These are phyloP conservation scores for Pisolithus microcarpus DNA, from an alignment of 768 basidiomycete genomes.

Conservation along the genomic window DNA sequence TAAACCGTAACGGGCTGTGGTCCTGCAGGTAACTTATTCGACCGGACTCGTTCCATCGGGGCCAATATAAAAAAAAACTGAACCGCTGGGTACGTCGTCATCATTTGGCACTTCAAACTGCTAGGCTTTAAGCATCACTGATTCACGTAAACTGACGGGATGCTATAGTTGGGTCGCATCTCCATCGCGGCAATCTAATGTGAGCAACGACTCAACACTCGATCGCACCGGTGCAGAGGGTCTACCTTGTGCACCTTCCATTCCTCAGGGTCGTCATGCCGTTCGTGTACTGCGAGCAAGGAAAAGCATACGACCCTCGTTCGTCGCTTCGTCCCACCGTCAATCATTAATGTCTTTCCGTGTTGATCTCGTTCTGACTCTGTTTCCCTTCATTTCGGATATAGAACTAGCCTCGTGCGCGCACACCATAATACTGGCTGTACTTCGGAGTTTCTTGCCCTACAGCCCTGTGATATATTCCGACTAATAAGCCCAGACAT, in stretches of 20 bases:
- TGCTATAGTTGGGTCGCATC: constrained; percentile 5
- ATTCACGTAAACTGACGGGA: constrained; percentile 12
- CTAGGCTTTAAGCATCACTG: neutral
- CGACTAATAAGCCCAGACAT: constrained; percentile 23
- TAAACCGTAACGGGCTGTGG: constrained; percentile 12
- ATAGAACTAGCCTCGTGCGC: constrained; percentile 31
- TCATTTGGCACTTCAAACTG: no score
- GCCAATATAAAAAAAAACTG: constrained; percentile 13
- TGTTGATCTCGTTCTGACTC: constrained; percentile 29
- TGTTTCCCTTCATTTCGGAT: constrained; percentile 28
- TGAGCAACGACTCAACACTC: constrained; percentile 11
- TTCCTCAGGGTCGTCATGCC: constrained; percentile 11
- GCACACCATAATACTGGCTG: constrained; percentile 24
- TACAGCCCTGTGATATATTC: constrained; percentile 22
- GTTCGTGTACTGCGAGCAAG: constrained; percentile 21
- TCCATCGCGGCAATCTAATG: constrained; percentile 12
- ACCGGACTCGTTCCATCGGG: constrained; percentile 11
- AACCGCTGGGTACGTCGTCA: no score
- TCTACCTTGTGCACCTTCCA: neutral
- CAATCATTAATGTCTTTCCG: constrained; percentile 28
- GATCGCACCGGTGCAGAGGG: neutral
- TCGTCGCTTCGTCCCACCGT: constrained; percentile 23
- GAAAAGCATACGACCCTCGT: constrained; percentile 14
- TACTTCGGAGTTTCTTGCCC: constrained; percentile 23
- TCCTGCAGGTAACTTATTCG: constrained; percentile 1